Base-by-base conservation (phyloP, 345 rosid genomes). In the Trapa incisa region DNA sequence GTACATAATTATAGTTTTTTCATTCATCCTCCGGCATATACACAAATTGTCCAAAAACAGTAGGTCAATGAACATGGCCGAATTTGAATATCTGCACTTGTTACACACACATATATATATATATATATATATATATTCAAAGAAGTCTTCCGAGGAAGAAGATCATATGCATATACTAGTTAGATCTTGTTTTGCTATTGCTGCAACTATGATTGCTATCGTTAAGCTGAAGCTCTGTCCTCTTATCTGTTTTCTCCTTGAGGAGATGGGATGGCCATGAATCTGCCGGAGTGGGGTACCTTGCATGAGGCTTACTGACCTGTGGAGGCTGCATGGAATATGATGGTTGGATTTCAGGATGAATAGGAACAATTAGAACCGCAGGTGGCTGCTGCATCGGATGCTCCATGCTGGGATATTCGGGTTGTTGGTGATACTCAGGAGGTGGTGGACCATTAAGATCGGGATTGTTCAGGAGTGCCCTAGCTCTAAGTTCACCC, bases 181-280 rank as follows among this genome's bases (percentile, higher is more conserved):
- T 1, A 39, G 67, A 72, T 66, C 66, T 65, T 48, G 66, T 47
- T 54, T 78, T 77, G 70, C 77, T 68, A 9, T 50, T 64, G 67
- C 69, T 64, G 29, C 29, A 41, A 41, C 4, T 41, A 41, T 74
- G 62, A 38, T 68, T 67, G 47, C 68, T 32, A 33, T 43, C n/a
- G 15, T 2, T 48, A 38, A 67, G 66, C 53, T 13, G 61, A 64
- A 66, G 71, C 37, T 71, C 79, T 54, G 73, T 78, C 57, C 71
- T 74, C 45, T 75, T 68, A 38, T 50, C 62, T 4, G 74, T 42
- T 36, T 77, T 66, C 63, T 80, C 84, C 33, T 83, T 82, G 37
- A 94, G 92, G 68, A 94, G 83, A 64, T 81, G 85, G 45, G 85
- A 87, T 22, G 96, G 85, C 97, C 99, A 94, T 1, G 87, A 83